phyloP scores from a whole-genome alignment of 2,329 filamentous ascomycete genomes.

The Trichophyton benhamiae region DNA sequence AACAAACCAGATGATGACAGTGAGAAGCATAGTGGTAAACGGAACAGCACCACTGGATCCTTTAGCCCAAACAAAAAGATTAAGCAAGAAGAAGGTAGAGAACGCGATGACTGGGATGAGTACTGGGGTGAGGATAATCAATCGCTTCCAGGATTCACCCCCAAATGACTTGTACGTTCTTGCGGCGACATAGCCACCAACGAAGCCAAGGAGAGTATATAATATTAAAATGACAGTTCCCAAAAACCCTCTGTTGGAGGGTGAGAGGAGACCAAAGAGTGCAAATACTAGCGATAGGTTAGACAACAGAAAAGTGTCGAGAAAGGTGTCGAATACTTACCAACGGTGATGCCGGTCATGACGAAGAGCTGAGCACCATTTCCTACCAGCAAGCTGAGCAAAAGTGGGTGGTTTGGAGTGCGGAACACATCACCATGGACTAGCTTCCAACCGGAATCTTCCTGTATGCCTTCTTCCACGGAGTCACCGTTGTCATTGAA shows the following conservation, averaged over 20 bases:
- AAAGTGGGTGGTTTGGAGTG: constrained; percentile 65
- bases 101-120: constrained; percentile 83
- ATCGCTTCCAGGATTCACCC: constrained; percentile 87
- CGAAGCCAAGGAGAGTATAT: constrained; percentile 83
- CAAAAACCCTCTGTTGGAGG: constrained; percentile 86
- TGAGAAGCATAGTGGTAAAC: constrained; percentile 90
- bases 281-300: constrained; percentile 51
- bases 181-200: constrained; percentile 81
- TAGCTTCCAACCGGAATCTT: constrained; percentile 97
- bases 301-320: neutral
- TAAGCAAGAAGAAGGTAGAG: constrained; percentile 76
- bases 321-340: constrained; percentile 23
- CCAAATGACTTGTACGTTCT: constrained; percentile 90
- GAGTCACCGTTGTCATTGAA: constrained; percentile 61
- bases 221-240: constrained; percentile 87
- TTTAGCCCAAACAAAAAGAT: constrained; percentile 93
- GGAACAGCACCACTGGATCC: constrained; percentile 86
- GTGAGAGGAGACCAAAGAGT: constrained; percentile 84
- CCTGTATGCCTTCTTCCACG: constrained; percentile 84
- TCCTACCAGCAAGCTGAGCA: constrained; percentile 77
- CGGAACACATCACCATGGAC: constrained; percentile 97
- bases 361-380: constrained; percentile 95
- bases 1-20: constrained; percentile 90
- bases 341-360: constrained; percentile 89
- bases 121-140: constrained; percentile 76